These are phyloP conservation scores for Pleurotus tuber-regium DNA, from an alignment of 768 basidiomycete genomes.

Conservation along the genomic window DNA sequence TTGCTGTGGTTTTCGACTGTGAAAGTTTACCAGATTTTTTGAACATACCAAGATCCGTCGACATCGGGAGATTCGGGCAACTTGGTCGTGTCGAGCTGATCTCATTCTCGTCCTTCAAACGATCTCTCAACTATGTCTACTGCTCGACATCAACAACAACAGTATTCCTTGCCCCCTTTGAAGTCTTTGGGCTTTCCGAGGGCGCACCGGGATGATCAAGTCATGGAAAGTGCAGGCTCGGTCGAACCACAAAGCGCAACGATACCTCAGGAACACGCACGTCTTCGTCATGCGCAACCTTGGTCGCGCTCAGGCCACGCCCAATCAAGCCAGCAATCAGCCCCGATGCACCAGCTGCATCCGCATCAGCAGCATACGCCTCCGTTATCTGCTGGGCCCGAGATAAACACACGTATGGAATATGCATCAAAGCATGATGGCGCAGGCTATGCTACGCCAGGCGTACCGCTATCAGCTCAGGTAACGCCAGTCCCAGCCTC, in stretches of 20 bases:
- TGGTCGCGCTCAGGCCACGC: conserved; percentile 29
- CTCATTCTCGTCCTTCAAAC: conserved; percentile 29
- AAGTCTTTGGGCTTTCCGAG: conserved; percentile 47
- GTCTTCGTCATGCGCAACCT: conserved; percentile 31
- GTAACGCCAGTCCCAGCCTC: conserved; percentile 35
- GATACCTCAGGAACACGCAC: conserved; percentile 22
- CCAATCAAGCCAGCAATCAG: conserved; percentile 19
- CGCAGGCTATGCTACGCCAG: conserved; percentile 46
- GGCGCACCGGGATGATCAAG: conserved; percentile 2
- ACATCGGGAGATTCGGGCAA: conserved; percentile 58
- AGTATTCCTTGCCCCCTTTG: conserved; percentile 4
- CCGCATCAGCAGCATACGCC: conserved; percentile 49
- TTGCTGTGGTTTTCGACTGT: background rate
- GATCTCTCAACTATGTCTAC: conserved; percentile 1
- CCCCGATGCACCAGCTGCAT: conserved; percentile 22
- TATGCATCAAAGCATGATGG: conserved; percentile 49
- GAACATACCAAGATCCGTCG: conserved; percentile 47
- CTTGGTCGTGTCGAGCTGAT: conserved; percentile 26
- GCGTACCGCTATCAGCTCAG: conserved; percentile 44
- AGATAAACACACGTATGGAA: conserved; percentile 28
- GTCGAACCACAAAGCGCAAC: background rate
- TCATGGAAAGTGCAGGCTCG: background rate
- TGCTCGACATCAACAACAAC: background rate
- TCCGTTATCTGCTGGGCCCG: conserved; percentile 43
- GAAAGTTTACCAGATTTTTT: conserved; percentile 1